Conservation (phyloP, 1,284 basidiomycete genomes). For the Pseudozyma sp. region DNA sequence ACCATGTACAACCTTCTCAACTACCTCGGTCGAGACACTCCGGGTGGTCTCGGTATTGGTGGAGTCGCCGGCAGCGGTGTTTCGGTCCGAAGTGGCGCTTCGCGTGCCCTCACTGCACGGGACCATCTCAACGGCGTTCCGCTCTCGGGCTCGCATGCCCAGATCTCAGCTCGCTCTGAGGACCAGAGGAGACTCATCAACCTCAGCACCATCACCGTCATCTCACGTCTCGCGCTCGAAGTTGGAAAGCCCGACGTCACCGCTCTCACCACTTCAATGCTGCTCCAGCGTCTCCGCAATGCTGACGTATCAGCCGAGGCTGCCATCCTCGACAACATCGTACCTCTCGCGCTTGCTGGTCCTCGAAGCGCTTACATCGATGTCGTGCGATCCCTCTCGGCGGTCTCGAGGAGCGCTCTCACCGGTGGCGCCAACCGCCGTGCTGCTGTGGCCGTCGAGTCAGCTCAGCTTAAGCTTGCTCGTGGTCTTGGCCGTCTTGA, state of each 20-base stretch:
- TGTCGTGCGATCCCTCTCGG: slow-evolving; percentile 84
- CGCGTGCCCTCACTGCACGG: slow-evolving; percentile 47
- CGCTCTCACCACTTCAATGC: slow-evolving; percentile 78
- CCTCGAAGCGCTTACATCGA: slow-evolving; percentile 84
- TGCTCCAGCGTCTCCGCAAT: slow-evolving; percentile 85
- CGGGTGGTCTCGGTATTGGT: slow-evolving; percentile 70
- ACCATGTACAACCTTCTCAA: slow-evolving; percentile 96
- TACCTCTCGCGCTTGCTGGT: slow-evolving; percentile 85
- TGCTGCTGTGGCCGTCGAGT: slow-evolving; percentile 66
- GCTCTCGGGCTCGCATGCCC: slow-evolving; percentile 44
- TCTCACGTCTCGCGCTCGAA: slow-evolving; percentile 62
- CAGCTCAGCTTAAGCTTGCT: slow-evolving; percentile 55
- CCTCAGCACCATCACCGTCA: slow-evolving; percentile 80
- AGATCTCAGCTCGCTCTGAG: slow-evolving; percentile 73
- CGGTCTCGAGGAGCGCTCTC: slow-evolving; percentile 81
- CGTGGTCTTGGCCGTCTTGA: slow-evolving; percentile 54
- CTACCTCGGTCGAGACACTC: slow-evolving; percentile 81
- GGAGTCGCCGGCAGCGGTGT: slow-evolving; percentile 72
- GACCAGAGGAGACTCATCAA: slow-evolving; percentile 86
- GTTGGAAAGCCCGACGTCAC: slow-evolving; percentile 60
- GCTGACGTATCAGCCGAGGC: slow-evolving; percentile 88
- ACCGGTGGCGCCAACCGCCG: slow-evolving; percentile 48
- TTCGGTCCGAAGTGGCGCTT: slow-evolving; percentile 72
- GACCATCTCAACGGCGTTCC: slow-evolving; percentile 43
- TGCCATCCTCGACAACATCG: slow-evolving; percentile 89